Evolutionary conservation across 805 yeast species (phyloP), one percentile per base, ranked within the genome.

Genomic region (Metschnikowia koreensis): DNA sequence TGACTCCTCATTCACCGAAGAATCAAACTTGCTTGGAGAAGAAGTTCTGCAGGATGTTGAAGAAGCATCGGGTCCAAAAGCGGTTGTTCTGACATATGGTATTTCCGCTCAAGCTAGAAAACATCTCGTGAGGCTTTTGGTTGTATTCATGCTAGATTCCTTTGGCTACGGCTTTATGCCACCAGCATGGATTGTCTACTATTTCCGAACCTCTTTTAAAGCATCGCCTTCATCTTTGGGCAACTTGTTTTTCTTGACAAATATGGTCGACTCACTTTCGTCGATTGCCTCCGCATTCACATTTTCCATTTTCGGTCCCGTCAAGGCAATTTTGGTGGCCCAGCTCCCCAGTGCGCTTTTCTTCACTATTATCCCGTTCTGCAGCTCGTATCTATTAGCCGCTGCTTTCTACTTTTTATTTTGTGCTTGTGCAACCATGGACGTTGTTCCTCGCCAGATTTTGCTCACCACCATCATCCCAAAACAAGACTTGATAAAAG

Each of bases 81-180:
- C 68, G 0, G 71, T 12, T 8, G n/a, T 26, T 13, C 28, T 34
- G 29, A 44, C 33, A 4, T 34, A 70, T 0, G 73, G 75, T 1
- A 60, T 79, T 11, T 75, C 86, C 0, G 64, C 71, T 8, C 68
- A 71, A 15, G 75, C 87, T 0, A 67, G 65, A 9, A 58, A 70
- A 7, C 69, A 79, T 8, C 63, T 85, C 44, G 65, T 77, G 22
- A 77, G 77, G 47, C 69, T 86, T 6, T 67, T 85, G 26, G 65
- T 78, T 7, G 76, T 86, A 15, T 92, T 91, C 63, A 88, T 89
- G 83, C 63, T 89, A 31, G 97, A 91, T 66, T 89, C 97, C 1
- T 76, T 91, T 46, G 97, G 96, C 0, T 83, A 82, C 56, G 97
- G 97, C 1, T 87, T 91, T 67, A 87, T 90, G 90, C 84, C 96